A percentile compares a stretch with the other conserved stretches of the same genome.
These are phyloP conservation scores for Phytopythium mirpurense DNA, from an alignment of 352 stramenopile genomes.

Conservation along the genomic window DNA sequence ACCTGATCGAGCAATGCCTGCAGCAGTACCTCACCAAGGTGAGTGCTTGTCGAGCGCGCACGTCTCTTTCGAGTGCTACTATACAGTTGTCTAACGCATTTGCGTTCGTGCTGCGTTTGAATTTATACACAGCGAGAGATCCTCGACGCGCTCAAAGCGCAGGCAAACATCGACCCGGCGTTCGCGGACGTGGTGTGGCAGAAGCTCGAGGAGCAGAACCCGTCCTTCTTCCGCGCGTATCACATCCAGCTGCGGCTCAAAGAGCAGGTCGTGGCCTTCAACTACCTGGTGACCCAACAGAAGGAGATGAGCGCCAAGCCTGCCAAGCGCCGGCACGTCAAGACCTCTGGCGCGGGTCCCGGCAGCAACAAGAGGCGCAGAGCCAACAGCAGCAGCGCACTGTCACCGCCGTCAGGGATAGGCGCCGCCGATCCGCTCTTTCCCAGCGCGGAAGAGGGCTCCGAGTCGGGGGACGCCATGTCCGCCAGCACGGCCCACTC, in stretches of 20 bases:
- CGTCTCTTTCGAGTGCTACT: too few species aligned
- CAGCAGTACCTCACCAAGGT: conserved; percentile 90
- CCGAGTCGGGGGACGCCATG: neutral
- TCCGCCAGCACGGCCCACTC: conserved; percentile 8
- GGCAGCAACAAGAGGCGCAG: neutral
- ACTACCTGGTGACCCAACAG: conserved; percentile 85
- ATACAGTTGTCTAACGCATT: too few species aligned
- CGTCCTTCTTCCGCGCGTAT: conserved; percentile 87
- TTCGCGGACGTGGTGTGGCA: conserved; percentile 88
- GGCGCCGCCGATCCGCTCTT: conserved; percentile 19
- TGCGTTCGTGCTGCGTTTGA: neutral
- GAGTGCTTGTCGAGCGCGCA: too few species aligned
- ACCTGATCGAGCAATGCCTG: conserved; percentile 87
- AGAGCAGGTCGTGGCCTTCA: conserved; percentile 90
- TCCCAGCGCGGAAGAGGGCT: neutral
- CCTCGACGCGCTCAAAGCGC: conserved; percentile 44
- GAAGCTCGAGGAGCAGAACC: conserved; percentile 90
- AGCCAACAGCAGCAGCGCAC: conserved; percentile 12
- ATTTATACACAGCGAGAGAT: conserved; percentile 51
- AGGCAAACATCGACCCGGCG: conserved; percentile 78
- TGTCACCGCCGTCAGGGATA: conserved; percentile 4
- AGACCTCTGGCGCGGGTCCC: neutral
- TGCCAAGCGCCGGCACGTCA: conserved; percentile 18
- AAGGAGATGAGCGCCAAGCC: conserved; percentile 61
- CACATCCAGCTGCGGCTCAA: conserved; percentile 79